Conservation (phyloP, 2,329 filamentous ascomycete genomes). For the Phoma sp. region DNA sequence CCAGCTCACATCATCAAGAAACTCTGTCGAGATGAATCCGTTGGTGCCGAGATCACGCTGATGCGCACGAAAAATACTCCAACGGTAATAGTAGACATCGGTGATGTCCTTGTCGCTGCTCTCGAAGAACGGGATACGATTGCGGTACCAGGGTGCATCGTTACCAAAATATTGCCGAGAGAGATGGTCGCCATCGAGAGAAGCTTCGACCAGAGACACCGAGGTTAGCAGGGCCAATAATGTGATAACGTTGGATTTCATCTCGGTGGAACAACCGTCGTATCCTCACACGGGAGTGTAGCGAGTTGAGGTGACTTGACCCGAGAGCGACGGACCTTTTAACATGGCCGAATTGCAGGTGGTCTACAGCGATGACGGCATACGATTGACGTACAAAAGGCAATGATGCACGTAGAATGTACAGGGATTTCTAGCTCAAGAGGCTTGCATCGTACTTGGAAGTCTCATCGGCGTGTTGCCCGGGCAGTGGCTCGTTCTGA, state of each 20-base stretch:
- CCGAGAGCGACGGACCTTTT: not conserved
- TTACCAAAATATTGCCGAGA: conserved; percentile 48
- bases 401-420: conserved; percentile 7
- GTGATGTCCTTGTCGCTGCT: conserved; percentile 47
- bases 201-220: conserved; percentile 8
- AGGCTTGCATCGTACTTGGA: not conserved
- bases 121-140: conserved; percentile 50
- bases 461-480: not conserved
- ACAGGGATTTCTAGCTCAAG: not conserved
- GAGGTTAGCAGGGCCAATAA: conserved; percentile 3
- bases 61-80: conserved; percentile 53
- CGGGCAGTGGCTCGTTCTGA: no score
- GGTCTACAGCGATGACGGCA: not conserved
- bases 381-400: not conserved
- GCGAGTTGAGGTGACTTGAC: not conserved
- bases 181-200: conserved; percentile 37
- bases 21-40: conserved; percentile 55
- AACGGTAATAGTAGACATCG: conserved; percentile 56
- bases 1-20: conserved; percentile 54
- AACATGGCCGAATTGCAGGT: not conserved
- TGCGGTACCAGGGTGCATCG: conserved; percentile 49
- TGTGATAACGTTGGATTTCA: conserved; percentile 4
- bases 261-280: not conserved
- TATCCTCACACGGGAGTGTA: not conserved
- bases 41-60: conserved; percentile 52